Base-by-base conservation (phyloP, 805 yeast genomes). In the Sugiyamaella mastotermitis region DNA sequence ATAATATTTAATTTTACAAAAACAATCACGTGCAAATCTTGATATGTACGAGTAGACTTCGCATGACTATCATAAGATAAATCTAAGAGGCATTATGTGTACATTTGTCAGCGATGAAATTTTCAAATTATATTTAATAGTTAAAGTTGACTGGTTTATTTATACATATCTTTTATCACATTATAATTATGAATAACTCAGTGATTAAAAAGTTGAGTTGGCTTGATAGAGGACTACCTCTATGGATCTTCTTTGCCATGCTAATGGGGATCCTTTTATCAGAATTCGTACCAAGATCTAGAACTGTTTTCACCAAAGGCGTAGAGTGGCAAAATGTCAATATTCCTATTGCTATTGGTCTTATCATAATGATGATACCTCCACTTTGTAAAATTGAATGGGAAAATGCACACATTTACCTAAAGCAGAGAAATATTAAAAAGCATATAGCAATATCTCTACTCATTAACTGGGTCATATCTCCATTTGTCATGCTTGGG, bases 361-460 rank as follows among this genome's bases (percentile, higher is more conserved):
- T 74, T 42, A 60, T 74, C 7, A 62, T 70, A 14, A 74, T 74
- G 78, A 72, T 74, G 75, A 58, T 71, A 8, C 80, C 80, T 3
- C 75, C 76, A 4, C 56, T 75, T 35, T 70, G 76, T 51, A 71
- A 72, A 44, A 73, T 75, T 19, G 64, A 66, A 47, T 74, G 72
- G 70, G 80, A 74, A 47, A 55, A 57, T 26, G 46, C 70, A 13
- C 63, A 53, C 43, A 42, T 41, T 16, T 49, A 57, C 16, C 33
- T 66, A 19, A 32, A 40, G 5, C 45, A 43, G 3, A 52, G 43
- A 25, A 40, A 47, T 6, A 43, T 57, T 23, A 35, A 52, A 45
- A 55, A 47, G 14, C 65, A 58, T 13, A 49, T 73, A 5, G 30
- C 57, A 7, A 49, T 65, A n/a, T 68, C 76, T 1, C 41, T 72